Percentiles rank a stretch among this genome's conserved stretches.
Conservation (phyloP, 1,139 yeast species). For the Blastobotrys ciferrii region DNA sequence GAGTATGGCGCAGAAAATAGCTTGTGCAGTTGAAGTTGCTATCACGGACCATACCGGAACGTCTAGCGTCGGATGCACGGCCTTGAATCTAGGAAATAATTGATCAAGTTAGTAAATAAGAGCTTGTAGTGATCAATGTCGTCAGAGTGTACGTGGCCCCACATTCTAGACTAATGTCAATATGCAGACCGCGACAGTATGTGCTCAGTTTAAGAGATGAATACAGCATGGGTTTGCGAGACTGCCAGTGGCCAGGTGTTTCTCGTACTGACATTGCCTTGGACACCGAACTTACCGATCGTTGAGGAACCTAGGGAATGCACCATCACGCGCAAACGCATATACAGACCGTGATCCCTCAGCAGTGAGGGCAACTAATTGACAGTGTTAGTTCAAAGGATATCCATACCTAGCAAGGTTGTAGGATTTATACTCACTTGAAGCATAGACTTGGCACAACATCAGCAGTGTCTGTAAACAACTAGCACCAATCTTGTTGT, state of each 20-base stretch:
- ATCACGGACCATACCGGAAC: conserved; percentile 74
- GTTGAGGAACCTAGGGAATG: conserved; percentile 49
- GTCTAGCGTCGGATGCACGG: conserved; percentile 56
- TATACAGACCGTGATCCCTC: conserved; percentile 80
- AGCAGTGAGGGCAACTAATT: conserved; percentile 52
- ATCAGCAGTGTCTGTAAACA: conserved; percentile 43
- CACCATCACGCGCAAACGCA: conserved; percentile 80
- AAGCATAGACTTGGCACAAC: conserved; percentile 75
- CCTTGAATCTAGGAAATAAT: conserved; percentile 47
- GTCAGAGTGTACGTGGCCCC: too few relatives aligned
- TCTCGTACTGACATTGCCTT: too few relatives aligned
- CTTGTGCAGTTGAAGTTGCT: conserved; percentile 42
- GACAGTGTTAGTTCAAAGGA: background rate
- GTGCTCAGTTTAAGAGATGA: too few relatives aligned
- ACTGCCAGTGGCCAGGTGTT: too few relatives aligned
- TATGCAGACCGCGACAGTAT: background rate
- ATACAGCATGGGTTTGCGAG: too few relatives aligned
- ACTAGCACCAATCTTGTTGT: conserved; percentile 51
- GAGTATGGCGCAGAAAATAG: conserved; percentile 55
- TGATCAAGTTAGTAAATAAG: background rate
- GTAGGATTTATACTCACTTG: conserved; percentile 40
- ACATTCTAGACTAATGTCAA: too few relatives aligned
- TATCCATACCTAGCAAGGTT: too few relatives aligned
- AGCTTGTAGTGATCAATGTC: too few relatives aligned
- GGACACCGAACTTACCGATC: conserved; percentile 29